Evolutionary conservation across 805 yeast species (phyloP), one percentile per base, ranked within the genome.

Genomic region (Komagataella kurtzmanii): DNA sequence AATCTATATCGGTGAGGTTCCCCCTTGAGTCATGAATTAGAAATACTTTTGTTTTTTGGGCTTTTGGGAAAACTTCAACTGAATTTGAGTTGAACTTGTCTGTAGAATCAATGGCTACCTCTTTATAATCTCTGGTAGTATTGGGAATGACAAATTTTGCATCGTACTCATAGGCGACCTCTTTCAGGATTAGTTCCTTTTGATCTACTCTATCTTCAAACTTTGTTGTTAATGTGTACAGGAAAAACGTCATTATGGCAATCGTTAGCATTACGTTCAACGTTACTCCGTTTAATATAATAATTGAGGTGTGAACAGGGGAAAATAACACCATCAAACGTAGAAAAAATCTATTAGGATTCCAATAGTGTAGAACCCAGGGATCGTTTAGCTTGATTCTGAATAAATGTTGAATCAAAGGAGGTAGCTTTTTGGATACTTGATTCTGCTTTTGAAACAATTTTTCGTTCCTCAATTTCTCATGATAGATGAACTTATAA

Each of bases 71-170:
- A 54, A 65, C 66, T 8, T 59, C 58, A 10, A 60, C 61, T 10
- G 55, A 54, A 2, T 61, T 61, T 19, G 52, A 49, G 8, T 45
- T 24, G 17, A 46, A 43, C 12, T 46, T 50, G 30, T 56, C 57
- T 46, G 83, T 77, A 2, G 85, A 81, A 63, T 80, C 85, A 5
- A 83, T 70, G 19, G 76, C 70, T 5, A 76, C 88, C 57, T 85
- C 88, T 56, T 80, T 76, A 48, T 72, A 71, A 48, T 69, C 63
- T 8, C 72, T 71, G 7, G 79, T 70, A 2, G 77, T 65, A 50
- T 74, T 73, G 2, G 88, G 89, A 43, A 73, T 73, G 17, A 83
- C 83, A 55, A 72, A 77, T 60, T 85, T 85, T 30, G 72, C 64
- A 56, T 81, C 75, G 58, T 80, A 80, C 58, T 86, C 93, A 44